phyloP scores from a whole-genome alignment of 805 yeast species.

The Priceomyces melissophilus region DNA sequence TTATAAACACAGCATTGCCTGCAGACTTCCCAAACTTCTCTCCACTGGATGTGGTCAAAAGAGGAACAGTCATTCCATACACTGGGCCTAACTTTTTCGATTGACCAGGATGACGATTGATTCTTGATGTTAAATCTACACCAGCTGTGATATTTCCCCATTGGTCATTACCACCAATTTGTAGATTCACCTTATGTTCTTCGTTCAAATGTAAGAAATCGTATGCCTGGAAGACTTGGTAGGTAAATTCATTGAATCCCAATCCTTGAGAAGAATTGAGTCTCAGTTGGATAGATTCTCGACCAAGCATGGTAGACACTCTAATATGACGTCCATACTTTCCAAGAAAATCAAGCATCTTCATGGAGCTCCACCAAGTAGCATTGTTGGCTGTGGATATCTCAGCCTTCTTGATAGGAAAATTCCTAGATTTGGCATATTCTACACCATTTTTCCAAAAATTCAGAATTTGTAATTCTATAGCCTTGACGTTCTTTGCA shows the following conservation, averaged over 20 bases:
- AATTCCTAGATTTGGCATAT: slow-evolving; percentile 55
- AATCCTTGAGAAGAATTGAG: slow-evolving; percentile 68
- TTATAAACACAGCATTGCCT: slow-evolving; percentile 92
- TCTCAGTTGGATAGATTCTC: slow-evolving; percentile 83
- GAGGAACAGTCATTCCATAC: slow-evolving; percentile 85
- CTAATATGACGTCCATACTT: slow-evolving; percentile 75
- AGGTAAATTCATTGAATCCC: slow-evolving; percentile 92
- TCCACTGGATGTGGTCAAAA: slow-evolving; percentile 83
- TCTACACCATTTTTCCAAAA: slow-evolving; percentile 61
- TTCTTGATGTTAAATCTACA: slow-evolving; percentile 73
- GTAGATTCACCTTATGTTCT: slow-evolving; percentile 58
- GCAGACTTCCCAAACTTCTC: slow-evolving; percentile 96
- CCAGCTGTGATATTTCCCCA: slow-evolving; percentile 99
- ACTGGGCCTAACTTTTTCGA: slow-evolving; percentile 26
- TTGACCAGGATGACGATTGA: slow-evolving; percentile 23
- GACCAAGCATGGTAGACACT: slow-evolving; percentile 78
- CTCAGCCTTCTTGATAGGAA: slow-evolving; percentile 19
- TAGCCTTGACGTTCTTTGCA: slow-evolving; percentile 52
- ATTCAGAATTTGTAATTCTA: slow-evolving; percentile 55
- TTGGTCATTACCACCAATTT: slow-evolving; percentile 96
- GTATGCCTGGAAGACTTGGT: slow-evolving; percentile 89
- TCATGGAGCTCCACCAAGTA: slow-evolving; percentile 81
- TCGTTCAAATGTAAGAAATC: slow-evolving; percentile 83
- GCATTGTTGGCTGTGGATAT: slow-evolving; percentile 58
- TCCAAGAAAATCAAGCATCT: slow-evolving; percentile 74